A percentile compares a stretch with the other conserved stretches of the same genome.
Conservation (phyloP, 202 grass and related monocot genomes). For the Musa balbisiana region DNA sequence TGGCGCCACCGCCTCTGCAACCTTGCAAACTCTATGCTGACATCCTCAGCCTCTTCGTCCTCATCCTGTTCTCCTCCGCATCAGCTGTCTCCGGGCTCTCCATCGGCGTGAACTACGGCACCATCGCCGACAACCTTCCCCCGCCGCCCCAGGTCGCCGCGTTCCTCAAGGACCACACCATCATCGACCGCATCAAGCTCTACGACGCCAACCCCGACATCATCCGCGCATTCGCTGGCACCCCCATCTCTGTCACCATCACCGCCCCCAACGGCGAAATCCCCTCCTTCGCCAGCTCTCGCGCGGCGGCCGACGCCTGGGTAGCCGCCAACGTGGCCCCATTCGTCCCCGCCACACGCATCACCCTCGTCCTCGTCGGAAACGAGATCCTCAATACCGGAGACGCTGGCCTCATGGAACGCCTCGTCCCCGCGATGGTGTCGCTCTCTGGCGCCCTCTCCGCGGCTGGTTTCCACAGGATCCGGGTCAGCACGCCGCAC, state of each 20-base stretch:
- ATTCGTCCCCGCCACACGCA: slow-evolving; percentile 40
- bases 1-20: neutral
- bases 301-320: slow-evolving; percentile 38
- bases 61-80: neutral
- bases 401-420: slow-evolving; percentile 23
- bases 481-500: slow-evolving; percentile 72
- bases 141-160: slow-evolving; percentile 31
- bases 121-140: slow-evolving; percentile 66
- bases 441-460: slow-evolving; percentile 38
- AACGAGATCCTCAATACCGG: slow-evolving; percentile 53
- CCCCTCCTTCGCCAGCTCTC: slow-evolving; percentile 37
- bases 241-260: slow-evolving; percentile 38
- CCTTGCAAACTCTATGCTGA: neutral
- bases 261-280: slow-evolving; percentile 56
- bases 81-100: neutral
- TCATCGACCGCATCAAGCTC: slow-evolving; percentile 66
- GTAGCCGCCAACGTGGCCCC: slow-evolving; percentile 53
- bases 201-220: slow-evolving; percentile 79
- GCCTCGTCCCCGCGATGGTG: slow-evolving; percentile 63
- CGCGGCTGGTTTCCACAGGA: slow-evolving; percentile 15
- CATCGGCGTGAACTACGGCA: slow-evolving; percentile 85
- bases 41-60: slow-evolving; percentile 6
- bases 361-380: slow-evolving; percentile 56
- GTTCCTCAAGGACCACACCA: slow-evolving; percentile 42
- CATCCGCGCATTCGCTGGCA: slow-evolving; percentile 59